Percentiles rank a stretch among this genome's conserved stretches.
Conservation (phyloP, 176 grass and related monocot species). For the Canna indica region DNA sequence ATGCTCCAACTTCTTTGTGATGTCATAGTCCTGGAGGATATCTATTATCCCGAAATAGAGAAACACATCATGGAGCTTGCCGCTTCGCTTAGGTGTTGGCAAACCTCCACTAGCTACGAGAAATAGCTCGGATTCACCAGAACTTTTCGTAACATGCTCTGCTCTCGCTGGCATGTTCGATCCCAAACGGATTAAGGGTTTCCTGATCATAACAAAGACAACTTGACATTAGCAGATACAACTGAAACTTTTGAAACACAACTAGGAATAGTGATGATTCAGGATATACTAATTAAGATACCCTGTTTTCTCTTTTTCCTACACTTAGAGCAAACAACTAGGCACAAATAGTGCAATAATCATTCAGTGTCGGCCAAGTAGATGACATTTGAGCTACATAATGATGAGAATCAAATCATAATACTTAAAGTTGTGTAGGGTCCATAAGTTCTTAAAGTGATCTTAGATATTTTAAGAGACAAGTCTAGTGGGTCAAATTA, state of each 20-base stretch:
- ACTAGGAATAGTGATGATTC: neutral
- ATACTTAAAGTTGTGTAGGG: neutral
- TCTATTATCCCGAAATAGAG: constrained; percentile 95
- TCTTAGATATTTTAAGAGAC: neutral
- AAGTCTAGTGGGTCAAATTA: neutral
- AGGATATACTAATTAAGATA: neutral
- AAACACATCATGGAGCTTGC: constrained; percentile 55
- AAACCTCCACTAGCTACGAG: constrained; percentile 38
- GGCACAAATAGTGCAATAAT: neutral
- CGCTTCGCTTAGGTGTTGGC: constrained; percentile 37
- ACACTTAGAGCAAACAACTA: neutral
- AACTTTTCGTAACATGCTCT: constrained; percentile 55
- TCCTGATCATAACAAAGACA: constrained; percentile 41
- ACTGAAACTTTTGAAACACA: neutral
- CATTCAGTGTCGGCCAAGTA: neutral
- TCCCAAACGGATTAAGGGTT: constrained; percentile 57
- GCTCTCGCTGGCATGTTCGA: constrained; percentile 74
- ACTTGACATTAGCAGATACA: constrained; percentile 14
- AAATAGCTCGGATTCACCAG: constrained; percentile 40
- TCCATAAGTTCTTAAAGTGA: neutral
- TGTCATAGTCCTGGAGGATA: constrained; percentile 37
- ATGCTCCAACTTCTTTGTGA: constrained; percentile 66
- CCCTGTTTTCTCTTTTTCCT: neutral
- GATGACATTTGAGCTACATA: neutral
- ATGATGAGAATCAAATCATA: neutral